These are phyloP conservation scores for Apiotrichum gracile DNA, from an alignment of 1,284 basidiomycete species.

Conservation along the genomic window DNA sequence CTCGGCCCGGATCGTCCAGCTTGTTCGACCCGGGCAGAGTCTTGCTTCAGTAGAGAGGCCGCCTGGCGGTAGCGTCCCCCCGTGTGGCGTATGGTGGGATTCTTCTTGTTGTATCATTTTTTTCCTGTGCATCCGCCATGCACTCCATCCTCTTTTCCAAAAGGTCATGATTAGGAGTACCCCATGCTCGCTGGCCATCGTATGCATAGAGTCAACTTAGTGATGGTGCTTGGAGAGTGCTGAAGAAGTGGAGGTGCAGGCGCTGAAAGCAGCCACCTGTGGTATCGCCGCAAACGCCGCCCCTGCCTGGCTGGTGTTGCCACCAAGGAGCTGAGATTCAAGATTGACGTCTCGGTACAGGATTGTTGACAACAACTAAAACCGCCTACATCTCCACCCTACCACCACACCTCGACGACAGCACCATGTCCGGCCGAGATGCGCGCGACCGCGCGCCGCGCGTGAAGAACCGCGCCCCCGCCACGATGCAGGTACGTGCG, in stretches of 20 bases:
- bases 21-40: not conserved
- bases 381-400: not conserved
- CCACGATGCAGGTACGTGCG: constrained; percentile 71
- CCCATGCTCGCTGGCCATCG: not conserved
- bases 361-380: constrained; percentile 2
- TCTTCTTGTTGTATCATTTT: not conserved
- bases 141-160: not conserved
- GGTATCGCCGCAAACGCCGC: constrained; percentile 1
- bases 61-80: not conserved
- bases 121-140: not conserved
- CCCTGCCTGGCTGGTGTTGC: not conserved
- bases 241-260: not conserved
- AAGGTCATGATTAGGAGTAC: not conserved
- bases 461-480: constrained; percentile 90
- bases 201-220: not conserved
- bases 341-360: not conserved
- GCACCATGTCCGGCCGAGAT: constrained; percentile 38
- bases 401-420: not conserved
- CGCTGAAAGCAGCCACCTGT: not conserved
- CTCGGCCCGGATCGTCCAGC: no score
- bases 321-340: constrained; percentile 2
- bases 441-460: constrained; percentile 51
- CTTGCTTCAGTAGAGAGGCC: not conserved
- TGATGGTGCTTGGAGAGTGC: not conserved
- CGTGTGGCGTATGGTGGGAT: not conserved